Evolutionary conservation across 768 basidiomycete species (phyloP).

Genomic region (Astraeus odoratus): DNA sequence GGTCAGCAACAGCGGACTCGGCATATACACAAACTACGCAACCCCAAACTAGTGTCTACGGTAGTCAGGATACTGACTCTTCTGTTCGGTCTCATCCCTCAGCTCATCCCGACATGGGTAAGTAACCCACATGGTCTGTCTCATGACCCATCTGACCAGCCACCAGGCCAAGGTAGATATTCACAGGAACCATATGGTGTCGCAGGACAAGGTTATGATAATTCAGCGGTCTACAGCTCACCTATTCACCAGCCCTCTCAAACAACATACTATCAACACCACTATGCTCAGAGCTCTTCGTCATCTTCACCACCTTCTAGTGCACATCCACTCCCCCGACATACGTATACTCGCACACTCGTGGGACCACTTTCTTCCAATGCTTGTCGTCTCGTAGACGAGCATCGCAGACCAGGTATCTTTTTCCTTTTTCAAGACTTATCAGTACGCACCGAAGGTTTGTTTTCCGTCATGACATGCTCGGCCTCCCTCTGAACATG

Average conservation of each 20-base stretch:
- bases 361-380: slow-evolving; percentile 86
- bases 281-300: slow-evolving; percentile 17
- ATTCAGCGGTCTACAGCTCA: slow-evolving; percentile 16
- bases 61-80: slow-evolving; percentile 32
- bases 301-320: slow-evolving; percentile 22
- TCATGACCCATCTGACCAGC: slow-evolving; percentile 7
- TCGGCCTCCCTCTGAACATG: slow-evolving; percentile 20
- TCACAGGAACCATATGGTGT: slow-evolving; percentile 18
- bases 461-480: slow-evolving; percentile 22
- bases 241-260: slow-evolving; percentile 23
- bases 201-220: slow-evolving; percentile 24
- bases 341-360: slow-evolving; percentile 79
- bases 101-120: slow-evolving; percentile 33
- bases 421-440: slow-evolving; percentile 96
- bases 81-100: slow-evolving; percentile 30
- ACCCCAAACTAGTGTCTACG: slow-evolving; percentile 19
- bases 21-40: slow-evolving; percentile 29
- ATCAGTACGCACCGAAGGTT: slow-evolving; percentile 89
- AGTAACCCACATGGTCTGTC: slow-evolving; percentile 25
- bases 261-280: slow-evolving; percentile 25
- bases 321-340: slow-evolving; percentile 47
- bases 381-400: slow-evolving; percentile 78
- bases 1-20: slow-evolving; percentile 34
- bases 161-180: slow-evolving; percentile 10
- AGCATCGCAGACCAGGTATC: slow-evolving; percentile 79